Conservation (phyloP, 1,139 yeast species). For the Hansenula sp. region DNA sequence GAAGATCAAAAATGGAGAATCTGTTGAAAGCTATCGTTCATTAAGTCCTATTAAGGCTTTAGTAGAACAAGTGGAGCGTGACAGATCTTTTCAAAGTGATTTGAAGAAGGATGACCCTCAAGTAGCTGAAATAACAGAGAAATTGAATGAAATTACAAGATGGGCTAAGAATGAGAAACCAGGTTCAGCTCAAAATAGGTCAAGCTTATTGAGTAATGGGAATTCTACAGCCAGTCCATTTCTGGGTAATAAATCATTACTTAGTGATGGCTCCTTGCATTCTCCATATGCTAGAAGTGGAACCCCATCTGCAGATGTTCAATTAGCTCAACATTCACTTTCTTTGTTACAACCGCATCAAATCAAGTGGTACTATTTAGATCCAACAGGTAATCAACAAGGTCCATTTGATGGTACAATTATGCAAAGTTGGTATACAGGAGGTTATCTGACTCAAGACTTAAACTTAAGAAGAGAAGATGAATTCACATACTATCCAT, state of each 20-base stretch:
- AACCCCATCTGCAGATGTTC: neutral
- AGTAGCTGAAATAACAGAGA: constrained; percentile 12
- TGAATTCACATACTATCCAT: constrained; percentile 35
- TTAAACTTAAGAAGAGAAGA: constrained; percentile 54
- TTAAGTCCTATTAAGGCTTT: constrained; percentile 24
- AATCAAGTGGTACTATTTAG: constrained; percentile 69
- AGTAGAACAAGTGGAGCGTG: constrained; percentile 27
- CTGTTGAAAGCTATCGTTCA: constrained; percentile 26
- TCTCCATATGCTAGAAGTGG: constrained; percentile 7
- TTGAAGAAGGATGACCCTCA: constrained; percentile 3
- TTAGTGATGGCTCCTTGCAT: constrained; percentile 5
- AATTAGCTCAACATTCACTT: constrained; percentile 6
- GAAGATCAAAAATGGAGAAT: constrained; percentile 22
- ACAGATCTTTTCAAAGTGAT: constrained; percentile 26
- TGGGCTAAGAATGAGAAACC: constrained; percentile 19
- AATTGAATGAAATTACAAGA: constrained; percentile 14
- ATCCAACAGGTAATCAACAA: constrained; percentile 65
- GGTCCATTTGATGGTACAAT: constrained; percentile 74
- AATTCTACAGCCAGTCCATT: constrained; percentile 9
- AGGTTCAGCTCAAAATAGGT: neutral
- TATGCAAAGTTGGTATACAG: constrained; percentile 78
- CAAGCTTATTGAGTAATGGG: neutral
- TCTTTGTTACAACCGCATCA: constrained; percentile 32
- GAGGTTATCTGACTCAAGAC: constrained; percentile 55
- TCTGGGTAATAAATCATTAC: neutral